These are phyloP conservation scores for Pythium myriotylum DNA, from an alignment of 352 stramenopile species.

Conservation along the genomic window DNA sequence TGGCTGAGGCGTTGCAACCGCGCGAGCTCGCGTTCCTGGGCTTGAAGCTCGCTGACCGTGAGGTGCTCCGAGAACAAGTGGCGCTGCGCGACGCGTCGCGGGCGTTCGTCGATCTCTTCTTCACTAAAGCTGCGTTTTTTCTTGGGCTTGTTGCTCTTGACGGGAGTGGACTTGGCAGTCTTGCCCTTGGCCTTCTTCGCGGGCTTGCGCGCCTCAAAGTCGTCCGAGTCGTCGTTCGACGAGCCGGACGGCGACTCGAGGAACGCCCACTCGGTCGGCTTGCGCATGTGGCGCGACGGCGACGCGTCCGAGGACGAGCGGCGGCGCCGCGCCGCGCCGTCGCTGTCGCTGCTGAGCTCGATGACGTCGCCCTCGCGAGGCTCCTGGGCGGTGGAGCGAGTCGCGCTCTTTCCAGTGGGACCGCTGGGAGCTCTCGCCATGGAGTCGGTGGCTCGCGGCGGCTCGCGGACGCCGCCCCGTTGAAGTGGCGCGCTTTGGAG, in stretches of 20 bases:
- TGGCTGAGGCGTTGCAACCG: slow-evolving; percentile 17
- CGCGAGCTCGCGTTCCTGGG: slow-evolving; percentile 45
- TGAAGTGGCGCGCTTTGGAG: neutral
- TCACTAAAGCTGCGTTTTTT: slow-evolving; percentile 3
- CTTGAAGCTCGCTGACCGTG: slow-evolving; percentile 65
- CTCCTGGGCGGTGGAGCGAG: too few species aligned
- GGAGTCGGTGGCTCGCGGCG: neutral
- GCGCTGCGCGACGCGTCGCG: neutral
- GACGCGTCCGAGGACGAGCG: neutral
- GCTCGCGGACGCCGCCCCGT: neutral
- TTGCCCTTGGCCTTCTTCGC: slow-evolving; percentile 7
- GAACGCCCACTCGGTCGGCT: slow-evolving; percentile 24
- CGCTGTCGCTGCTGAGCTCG: slow-evolving; percentile 23
- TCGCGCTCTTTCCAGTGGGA: neutral
- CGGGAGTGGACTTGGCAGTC: neutral
- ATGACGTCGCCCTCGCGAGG: slow-evolving; percentile 20
- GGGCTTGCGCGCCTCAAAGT: slow-evolving; percentile 11
- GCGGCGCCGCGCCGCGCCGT: neutral
- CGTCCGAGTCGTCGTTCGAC: slow-evolving; percentile 26
- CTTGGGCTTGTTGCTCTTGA: slow-evolving; percentile 1
- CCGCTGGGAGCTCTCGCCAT: neutral
- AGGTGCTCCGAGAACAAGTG: slow-evolving; percentile 35
- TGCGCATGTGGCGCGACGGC: slow-evolving; percentile 8
- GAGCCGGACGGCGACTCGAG: slow-evolving; percentile 18
- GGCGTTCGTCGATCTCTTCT: slow-evolving; percentile 9